Conservation (phyloP, 1,284 basidiomycete species). For the Exsudoporus floridanus region DNA sequence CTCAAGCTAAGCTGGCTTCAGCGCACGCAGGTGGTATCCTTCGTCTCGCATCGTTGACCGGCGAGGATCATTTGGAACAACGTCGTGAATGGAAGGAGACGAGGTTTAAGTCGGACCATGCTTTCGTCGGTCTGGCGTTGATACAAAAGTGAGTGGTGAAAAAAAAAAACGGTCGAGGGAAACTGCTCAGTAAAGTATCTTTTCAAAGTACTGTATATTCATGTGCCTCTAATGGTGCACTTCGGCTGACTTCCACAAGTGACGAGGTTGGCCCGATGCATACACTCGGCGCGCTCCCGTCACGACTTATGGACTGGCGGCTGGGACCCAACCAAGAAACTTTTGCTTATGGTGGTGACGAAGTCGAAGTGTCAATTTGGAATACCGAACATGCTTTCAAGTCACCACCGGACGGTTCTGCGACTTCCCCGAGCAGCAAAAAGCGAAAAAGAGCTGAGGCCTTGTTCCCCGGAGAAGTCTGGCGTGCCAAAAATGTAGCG, state of each 20-base stretch:
- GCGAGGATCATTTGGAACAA: slow-evolving; percentile 41
- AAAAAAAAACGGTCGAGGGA: neutral
- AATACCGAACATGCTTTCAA: slow-evolving; percentile 69
- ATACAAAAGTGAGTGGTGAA: slow-evolving; percentile 35
- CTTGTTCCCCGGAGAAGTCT: slow-evolving; percentile 69
- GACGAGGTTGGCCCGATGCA: slow-evolving; percentile 30
- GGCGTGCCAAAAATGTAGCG: slow-evolving; percentile 80
- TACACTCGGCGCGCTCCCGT: slow-evolving; percentile 51
- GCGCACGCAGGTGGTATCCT: slow-evolving; percentile 59
- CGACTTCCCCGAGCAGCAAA: slow-evolving; percentile 35
- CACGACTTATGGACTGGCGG: slow-evolving; percentile 65
- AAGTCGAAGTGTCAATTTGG: slow-evolving; percentile 86
- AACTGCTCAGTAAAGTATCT: slow-evolving; percentile 10
- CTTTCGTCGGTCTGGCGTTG: slow-evolving; percentile 60
- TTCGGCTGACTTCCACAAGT: slow-evolving; percentile 47
- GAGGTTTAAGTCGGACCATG: slow-evolving; percentile 50
- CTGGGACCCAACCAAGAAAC: slow-evolving; percentile 50
- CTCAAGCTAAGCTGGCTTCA: slow-evolving; percentile 58
- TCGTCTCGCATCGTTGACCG: slow-evolving; percentile 42
- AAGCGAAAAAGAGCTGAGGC: slow-evolving; percentile 71
- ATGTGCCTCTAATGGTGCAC: slow-evolving; percentile 72
- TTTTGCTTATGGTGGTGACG: slow-evolving; percentile 85
- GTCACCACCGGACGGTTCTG: slow-evolving; percentile 15
- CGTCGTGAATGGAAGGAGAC: slow-evolving; percentile 61
- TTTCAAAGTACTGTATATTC: slow-evolving; percentile 45